Percentiles rank a stretch among this genome's conserved stretches.
Conservation (phyloP, 225 moss, liverwort and hornwort genomes). For the Bryum argenteum region DNA sequence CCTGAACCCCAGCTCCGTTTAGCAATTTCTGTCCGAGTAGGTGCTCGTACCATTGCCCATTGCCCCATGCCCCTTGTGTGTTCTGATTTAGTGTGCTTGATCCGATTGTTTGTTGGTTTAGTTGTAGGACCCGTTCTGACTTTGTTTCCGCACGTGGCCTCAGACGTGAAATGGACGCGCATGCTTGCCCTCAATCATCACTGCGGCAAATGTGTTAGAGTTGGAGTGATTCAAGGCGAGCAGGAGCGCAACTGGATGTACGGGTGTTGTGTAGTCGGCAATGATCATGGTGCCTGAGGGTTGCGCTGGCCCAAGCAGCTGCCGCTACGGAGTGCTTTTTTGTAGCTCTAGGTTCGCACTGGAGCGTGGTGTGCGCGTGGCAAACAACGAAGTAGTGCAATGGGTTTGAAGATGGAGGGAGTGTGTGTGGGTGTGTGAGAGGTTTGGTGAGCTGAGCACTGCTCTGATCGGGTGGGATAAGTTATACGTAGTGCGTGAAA, state of each 20-base stretch:
- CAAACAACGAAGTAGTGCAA: background rate
- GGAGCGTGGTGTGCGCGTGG: background rate
- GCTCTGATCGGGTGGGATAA: no score
- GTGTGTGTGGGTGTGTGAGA: no score
- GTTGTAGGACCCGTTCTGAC: no score
- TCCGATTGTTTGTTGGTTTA: no score
- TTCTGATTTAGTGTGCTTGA: background rate
- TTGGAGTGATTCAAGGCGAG: slow-evolving; percentile 36
- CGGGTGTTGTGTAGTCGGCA: slow-evolving; percentile 18
- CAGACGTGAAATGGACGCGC: no score
- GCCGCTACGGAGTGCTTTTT: slow-evolving; percentile 18
- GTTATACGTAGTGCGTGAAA: no score
- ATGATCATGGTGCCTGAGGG: slow-evolving; percentile 30
- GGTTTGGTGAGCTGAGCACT: no score
- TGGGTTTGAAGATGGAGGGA: slow-evolving; percentile 30
- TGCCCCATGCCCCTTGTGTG: background rate
- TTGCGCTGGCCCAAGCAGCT: background rate
- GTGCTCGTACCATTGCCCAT: background rate
- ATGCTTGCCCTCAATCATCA: no score
- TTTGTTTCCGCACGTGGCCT: background rate
- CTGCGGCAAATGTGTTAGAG: background rate
- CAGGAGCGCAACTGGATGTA: slow-evolving; percentile 48
- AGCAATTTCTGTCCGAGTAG: no score
- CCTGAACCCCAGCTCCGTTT: background rate
- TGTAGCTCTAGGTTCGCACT: background rate